A percentile compares a stretch with the other conserved stretches of the same genome.
Conservation (phyloP, 495 filamentous ascomycete species). For the Sabuloglossum arenarium region DNA sequence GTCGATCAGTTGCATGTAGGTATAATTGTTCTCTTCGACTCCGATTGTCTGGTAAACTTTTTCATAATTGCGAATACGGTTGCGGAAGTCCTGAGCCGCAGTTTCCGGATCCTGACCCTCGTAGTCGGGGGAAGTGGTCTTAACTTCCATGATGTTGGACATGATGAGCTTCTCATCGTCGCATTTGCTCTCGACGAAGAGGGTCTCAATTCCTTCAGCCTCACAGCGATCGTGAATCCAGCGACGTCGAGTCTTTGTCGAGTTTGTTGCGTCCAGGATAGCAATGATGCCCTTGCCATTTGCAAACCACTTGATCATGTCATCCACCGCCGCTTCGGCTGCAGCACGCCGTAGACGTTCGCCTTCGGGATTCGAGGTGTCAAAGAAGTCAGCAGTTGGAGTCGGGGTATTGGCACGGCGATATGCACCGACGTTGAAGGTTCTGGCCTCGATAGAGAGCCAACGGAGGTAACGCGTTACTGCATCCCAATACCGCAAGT, state of each 20-base stretch:
- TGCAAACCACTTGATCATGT: conserved; percentile 85
- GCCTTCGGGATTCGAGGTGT: conserved; percentile 66
- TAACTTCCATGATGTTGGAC: conserved; percentile 93
- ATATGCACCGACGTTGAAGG: conserved; percentile 94
- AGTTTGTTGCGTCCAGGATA: conserved; percentile 90
- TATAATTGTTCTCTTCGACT: conserved; percentile 61
- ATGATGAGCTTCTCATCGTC: conserved; percentile 89
- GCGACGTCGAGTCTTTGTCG: conserved; percentile 63
- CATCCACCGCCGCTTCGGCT: conserved; percentile 68
- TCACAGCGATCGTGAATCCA: conserved; percentile 71
- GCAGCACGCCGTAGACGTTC: conserved; percentile 74
- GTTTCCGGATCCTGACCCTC: conserved; percentile 78
- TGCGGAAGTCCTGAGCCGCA: conserved; percentile 77
- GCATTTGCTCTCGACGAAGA: conserved; percentile 92
- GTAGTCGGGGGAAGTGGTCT: conserved; percentile 92
- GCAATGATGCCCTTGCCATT: conserved; percentile 55
- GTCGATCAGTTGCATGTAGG: conserved; percentile 94
- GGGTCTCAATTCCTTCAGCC: conserved; percentile 57
- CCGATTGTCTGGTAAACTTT: conserved; percentile 86
- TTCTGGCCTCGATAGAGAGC: conserved; percentile 79
- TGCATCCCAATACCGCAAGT: conserved; percentile 15
- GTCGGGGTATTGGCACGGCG: conserved; percentile 71
- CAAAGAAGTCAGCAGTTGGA: conserved; percentile 82
- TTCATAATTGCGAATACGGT: conserved; percentile 91
- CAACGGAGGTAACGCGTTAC: conserved; percentile 89